Conservation (phyloP, 1,284 basidiomycete genomes). For the Hypsizygus ulmarius region DNA sequence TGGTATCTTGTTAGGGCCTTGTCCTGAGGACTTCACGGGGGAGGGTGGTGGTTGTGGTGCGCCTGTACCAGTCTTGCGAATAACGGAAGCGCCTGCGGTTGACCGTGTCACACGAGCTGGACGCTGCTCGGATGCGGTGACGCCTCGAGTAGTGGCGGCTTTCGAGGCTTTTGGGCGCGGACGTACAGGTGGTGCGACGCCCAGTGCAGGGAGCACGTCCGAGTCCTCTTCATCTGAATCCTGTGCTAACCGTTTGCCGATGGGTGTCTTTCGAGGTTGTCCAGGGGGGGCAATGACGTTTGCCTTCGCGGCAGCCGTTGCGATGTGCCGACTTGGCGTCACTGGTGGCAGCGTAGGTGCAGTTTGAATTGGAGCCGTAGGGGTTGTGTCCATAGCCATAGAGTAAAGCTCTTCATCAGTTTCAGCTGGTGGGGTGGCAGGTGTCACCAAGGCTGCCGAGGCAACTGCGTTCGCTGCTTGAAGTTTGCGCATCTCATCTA, state of each 20-base stretch:
- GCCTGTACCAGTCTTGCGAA: conserved; percentile 43
- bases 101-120: conserved; percentile 72
- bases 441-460: conserved; percentile 53
- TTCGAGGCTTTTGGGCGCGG: conserved; percentile 44
- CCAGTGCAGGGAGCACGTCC: conserved; percentile 63
- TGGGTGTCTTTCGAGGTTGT: conserved; percentile 83
- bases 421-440: conserved; percentile 80
- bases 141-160: conserved; percentile 38
- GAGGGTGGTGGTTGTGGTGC: conserved; percentile 39
- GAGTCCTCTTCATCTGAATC: conserved; percentile 53
- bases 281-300: conserved; percentile 70
- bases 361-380: conserved; percentile 28
- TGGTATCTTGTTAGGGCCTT: conserved; percentile 74
- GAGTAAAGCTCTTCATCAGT: conserved; percentile 54
- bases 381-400: conserved; percentile 46
- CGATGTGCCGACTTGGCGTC: conserved; percentile 74
- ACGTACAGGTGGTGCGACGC: conserved; percentile 42
- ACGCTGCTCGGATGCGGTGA: conserved; percentile 63
- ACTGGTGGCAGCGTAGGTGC: conserved; percentile 57
- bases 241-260: conserved; percentile 63
- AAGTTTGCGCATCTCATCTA: conserved; percentile 64
- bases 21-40: conserved; percentile 39
- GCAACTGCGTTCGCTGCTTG: conserved; percentile 45
- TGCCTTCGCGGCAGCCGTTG: conserved; percentile 63
- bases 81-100: conserved; percentile 50